Evolutionary conservation across 1,284 basidiomycete species (phyloP), one percentile per base, ranked within the genome.

Genomic region (Lentinus polychrous): DNA sequence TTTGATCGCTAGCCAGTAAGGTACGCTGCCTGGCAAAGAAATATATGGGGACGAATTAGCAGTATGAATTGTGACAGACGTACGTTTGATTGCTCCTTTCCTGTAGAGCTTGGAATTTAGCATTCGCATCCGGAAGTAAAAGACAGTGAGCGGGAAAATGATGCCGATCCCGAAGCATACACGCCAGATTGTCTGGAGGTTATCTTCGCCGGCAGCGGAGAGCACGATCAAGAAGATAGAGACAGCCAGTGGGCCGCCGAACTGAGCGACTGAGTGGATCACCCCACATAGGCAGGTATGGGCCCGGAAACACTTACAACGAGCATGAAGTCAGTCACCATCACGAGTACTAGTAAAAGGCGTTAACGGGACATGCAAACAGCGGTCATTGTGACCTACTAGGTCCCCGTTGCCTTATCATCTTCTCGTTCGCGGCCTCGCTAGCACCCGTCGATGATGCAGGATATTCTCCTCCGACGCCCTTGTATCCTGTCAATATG

Each of bases 381-480:
- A 43, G 34, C 41, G 27, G 7, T 24, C 14, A 18, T 27, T n/a
- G 18, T n/a, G 8, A 43, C 57, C 10, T 49, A 79, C 79, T 67
- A 57, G 84, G 82, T 0, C 85, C 85, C 15, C 87, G 75, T 43
- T 74, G 66, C 54, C 75, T 72, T 32, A 76, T 52, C 63, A 78
- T 78, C 53, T 75, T 77, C 65, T 90, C 86, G 57, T 90, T 89
- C 8, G 84, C 83, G 31, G 84, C 79, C 60, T 89, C 85, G 38
- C 75, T 79, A 1, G 83, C 83, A 27, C 73, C 75, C 0, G 83
- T 79, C 1, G 78, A 80, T 10, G 80, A 83, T 2, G 83, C 83
- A 0, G 86, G 85, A 62, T 90, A 91, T 67, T 90, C 86, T 12
- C 86, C 86, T 20, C 86, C 84, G 5, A 83, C 83, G 49, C 84